Conservation (phyloP, 2,329 filamentous ascomycete species). For the Colletotrichum sp. region DNA sequence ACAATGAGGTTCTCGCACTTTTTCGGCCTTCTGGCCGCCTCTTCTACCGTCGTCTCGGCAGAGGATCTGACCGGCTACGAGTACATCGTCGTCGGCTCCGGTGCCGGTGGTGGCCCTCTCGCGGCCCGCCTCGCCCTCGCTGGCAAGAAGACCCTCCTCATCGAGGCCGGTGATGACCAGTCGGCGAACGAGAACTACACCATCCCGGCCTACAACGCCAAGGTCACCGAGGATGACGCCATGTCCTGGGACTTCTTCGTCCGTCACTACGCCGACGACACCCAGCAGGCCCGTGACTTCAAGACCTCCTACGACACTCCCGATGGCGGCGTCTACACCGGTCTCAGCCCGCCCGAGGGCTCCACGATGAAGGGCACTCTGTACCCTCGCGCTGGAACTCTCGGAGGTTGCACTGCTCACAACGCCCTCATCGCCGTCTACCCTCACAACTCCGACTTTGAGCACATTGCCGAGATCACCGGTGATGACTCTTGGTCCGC, state of each 20-base stretch:
- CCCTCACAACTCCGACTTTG: slow-evolving; percentile 58
- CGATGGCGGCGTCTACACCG: slow-evolving; percentile 56
- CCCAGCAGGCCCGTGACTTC: slow-evolving; percentile 57
- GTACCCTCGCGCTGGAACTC: slow-evolving; percentile 61
- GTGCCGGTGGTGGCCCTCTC: slow-evolving; percentile 63
- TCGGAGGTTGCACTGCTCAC: slow-evolving; percentile 64
- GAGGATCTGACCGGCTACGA: slow-evolving; percentile 51
- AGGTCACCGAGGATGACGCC: slow-evolving; percentile 59
- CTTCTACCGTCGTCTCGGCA: slow-evolving; percentile 22
- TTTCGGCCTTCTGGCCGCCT: slow-evolving; percentile 24
- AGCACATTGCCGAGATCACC: slow-evolving; percentile 57
- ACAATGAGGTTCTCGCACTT: slow-evolving; percentile 12
- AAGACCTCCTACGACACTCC: slow-evolving; percentile 64
- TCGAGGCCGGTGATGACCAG: slow-evolving; percentile 66
- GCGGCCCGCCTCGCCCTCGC: slow-evolving; percentile 64
- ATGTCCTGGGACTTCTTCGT: slow-evolving; percentile 70
- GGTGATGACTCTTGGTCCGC: slow-evolving; percentile 61
- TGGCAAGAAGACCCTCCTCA: slow-evolving; percentile 64
- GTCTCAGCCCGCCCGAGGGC: slow-evolving; percentile 55
- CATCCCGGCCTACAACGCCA: slow-evolving; percentile 58
- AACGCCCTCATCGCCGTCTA: slow-evolving; percentile 59
- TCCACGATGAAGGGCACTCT: slow-evolving; percentile 57
- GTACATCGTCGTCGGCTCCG: slow-evolving; percentile 67
- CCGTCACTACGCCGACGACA: slow-evolving; percentile 62
- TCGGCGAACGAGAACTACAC: slow-evolving; percentile 52